These are phyloP conservation scores for Halteria grandinella DNA, from an alignment of 73 alveolate genomes.

Conservation along the genomic window DNA sequence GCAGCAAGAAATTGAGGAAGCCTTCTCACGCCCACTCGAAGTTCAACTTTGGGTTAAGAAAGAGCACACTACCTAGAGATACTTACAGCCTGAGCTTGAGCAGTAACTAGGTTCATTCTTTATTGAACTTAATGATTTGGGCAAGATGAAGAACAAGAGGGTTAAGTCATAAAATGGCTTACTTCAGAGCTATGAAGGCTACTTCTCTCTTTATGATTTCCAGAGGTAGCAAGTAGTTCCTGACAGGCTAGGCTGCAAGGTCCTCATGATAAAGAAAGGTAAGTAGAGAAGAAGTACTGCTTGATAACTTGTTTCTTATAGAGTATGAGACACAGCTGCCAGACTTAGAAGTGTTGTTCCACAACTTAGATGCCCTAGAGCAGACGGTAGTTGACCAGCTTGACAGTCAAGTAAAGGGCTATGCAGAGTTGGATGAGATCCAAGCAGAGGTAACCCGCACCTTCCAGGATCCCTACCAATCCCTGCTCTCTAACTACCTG, in stretches of 20 bases:
- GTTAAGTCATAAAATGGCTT: constrained; percentile 5
- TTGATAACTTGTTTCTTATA: too few relatives aligned
- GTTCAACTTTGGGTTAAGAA: constrained; percentile 58
- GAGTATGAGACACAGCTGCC: constrained; percentile 27
- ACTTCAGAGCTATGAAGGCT: constrained; percentile 53
- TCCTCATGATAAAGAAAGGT: constrained; percentile 41
- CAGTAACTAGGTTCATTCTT: constrained; percentile 61
- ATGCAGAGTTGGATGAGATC: constrained; percentile 42
- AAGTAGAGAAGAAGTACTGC: too few relatives aligned
- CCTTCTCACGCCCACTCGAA: constrained; percentile 48
- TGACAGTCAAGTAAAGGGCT: constrained; percentile 53
- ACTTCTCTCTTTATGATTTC: constrained; percentile 52
- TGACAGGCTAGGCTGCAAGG: constrained; percentile 58
- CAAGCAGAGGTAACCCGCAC: neutral
- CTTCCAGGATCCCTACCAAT: constrained; percentile 35
- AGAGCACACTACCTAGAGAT: constrained; percentile 7
- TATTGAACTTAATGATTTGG: constrained; percentile 43
- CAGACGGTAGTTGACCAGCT: neutral
- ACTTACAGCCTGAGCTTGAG: constrained; percentile 41
- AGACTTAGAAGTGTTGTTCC: constrained; percentile 54
- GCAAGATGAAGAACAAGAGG: constrained; percentile 28
- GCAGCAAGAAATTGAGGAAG: constrained; percentile 13
- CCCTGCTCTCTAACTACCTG: constrained; percentile 1
- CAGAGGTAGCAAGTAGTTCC: constrained; percentile 10
- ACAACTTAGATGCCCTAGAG: constrained; percentile 25